Conservation (phyloP, 306 rosid species). For the Citrullus mucosospermus region DNA sequence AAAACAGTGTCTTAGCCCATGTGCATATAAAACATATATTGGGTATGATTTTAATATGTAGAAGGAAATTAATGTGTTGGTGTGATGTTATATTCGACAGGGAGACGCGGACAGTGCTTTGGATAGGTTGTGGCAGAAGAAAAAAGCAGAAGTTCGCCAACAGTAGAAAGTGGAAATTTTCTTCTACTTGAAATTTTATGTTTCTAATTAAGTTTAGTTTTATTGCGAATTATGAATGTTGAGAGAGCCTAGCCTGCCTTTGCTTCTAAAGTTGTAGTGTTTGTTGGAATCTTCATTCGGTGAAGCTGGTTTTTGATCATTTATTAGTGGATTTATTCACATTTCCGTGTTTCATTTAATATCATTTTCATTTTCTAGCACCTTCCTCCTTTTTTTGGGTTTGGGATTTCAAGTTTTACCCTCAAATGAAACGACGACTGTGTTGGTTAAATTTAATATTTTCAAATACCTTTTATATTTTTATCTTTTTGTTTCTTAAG, state of each 20-base stretch:
- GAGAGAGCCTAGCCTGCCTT: not conserved
- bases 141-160: conserved; percentile 33
- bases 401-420: too few relatives aligned
- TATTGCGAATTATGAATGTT: not conserved
- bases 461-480: too few relatives aligned
- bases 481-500: too few relatives aligned
- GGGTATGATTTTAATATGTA: not conserved
- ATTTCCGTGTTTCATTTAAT: not conserved
- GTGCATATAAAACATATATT: too few relatives aligned
- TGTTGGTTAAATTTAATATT: too few relatives aligned
- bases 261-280: not conserved
- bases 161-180: conserved; percentile 13
- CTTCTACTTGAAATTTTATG: not conserved
- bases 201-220: not conserved
- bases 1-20: too few relatives aligned
- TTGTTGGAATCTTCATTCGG: not conserved
- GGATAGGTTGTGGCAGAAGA: conserved; percentile 49
- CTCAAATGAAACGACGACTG: too few relatives aligned
- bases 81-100: not conserved
- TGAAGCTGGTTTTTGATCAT: not conserved
- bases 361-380: too few relatives aligned
- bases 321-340: not conserved
- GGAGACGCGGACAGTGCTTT: conserved; percentile 52
- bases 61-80: not conserved
- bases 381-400: too few relatives aligned